Evolutionary conservation across 345 rosid species (phyloP).

Genomic region (Nasturtium officinale): DNA sequence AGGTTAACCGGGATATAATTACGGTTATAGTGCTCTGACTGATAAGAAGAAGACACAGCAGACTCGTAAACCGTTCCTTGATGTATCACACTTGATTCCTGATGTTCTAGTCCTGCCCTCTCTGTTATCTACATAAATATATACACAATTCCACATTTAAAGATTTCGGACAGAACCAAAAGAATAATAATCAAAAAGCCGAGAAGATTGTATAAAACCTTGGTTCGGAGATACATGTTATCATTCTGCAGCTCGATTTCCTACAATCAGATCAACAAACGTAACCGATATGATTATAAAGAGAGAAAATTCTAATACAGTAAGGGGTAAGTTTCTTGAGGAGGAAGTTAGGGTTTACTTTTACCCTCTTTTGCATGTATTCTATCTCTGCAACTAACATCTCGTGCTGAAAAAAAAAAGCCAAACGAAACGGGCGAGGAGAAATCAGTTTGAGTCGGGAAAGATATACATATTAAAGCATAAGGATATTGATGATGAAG

Average conservation of each 20-base stretch:
- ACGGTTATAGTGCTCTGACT: constrained; percentile 56
- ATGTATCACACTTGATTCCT: constrained; percentile 49
- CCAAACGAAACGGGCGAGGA: background rate
- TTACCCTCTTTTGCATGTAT: constrained; percentile 94
- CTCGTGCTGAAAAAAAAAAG: constrained; percentile 61
- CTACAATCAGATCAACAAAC: constrained; percentile 44
- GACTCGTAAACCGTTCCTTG: constrained; percentile 52
- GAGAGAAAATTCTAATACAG: background rate
- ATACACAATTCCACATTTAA: background rate
- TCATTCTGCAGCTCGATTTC: constrained; percentile 85
- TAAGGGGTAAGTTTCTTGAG: constrained; percentile 9
- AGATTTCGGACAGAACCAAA: background rate
- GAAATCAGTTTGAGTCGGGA: constrained; percentile 16
- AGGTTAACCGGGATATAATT: constrained; percentile 63
- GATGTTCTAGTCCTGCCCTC: constrained; percentile 52
- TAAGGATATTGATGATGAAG: background rate
- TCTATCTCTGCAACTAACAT: constrained; percentile 83
- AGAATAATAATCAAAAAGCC: background rate
- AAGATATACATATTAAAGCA: background rate
- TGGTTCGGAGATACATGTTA: constrained; percentile 69
- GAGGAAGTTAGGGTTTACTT: constrained; percentile 23
- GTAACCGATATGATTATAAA: background rate
- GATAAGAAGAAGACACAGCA: constrained; percentile 46
- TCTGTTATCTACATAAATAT: constrained; percentile 56
- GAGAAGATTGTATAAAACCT: constrained; percentile 47